Percentiles rank a stretch among this genome's conserved stretches.
phyloP scores from a whole-genome alignment of 139 green algal genomes.

The Yamagishiella unicocca region DNA sequence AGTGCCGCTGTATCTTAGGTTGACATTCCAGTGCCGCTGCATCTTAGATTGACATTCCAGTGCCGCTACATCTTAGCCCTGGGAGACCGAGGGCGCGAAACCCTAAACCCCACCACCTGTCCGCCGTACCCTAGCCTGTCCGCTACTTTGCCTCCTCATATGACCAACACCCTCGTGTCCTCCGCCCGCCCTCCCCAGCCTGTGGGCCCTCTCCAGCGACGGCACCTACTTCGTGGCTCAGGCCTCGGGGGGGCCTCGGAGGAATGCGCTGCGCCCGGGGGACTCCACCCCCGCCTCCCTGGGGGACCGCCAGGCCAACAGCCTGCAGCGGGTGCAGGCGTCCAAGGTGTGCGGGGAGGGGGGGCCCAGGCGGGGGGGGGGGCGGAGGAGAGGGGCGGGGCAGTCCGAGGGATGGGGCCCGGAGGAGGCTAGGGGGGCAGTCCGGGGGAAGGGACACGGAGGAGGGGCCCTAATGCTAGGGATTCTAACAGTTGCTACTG shows the following conservation, averaged over 20 bases:
- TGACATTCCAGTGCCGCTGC: too few relatives aligned
- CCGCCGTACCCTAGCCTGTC: neutral
- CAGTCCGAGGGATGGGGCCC: too few relatives aligned
- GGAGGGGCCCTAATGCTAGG: too few relatives aligned
- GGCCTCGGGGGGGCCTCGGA: neutral
- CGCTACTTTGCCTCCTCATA: neutral
- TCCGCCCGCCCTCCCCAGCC: neutral
- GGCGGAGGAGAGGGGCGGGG: neutral
- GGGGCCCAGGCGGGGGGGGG: neutral
- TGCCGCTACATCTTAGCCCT: too few relatives aligned
- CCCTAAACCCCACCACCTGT: too few relatives aligned
- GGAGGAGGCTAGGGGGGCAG: too few relatives aligned
- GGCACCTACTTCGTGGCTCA: constrained; percentile 24
- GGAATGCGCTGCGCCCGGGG: neutral
- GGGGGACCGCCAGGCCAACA: constrained; percentile 19
- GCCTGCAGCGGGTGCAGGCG: constrained; percentile 36
- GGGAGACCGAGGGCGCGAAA: too few relatives aligned
- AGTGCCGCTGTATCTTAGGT: too few relatives aligned
- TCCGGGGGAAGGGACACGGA: too few relatives aligned
- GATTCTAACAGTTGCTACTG: too few relatives aligned
- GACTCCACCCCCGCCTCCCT: neutral
- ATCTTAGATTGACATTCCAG: too few relatives aligned
- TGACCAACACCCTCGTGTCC: neutral
- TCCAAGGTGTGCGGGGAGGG: constrained; percentile 1
- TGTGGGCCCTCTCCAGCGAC: constrained; percentile 35